These are phyloP conservation scores for Maudiozyma humilis DNA, from an alignment of 1,139 yeast species.

Conservation along the genomic window DNA sequence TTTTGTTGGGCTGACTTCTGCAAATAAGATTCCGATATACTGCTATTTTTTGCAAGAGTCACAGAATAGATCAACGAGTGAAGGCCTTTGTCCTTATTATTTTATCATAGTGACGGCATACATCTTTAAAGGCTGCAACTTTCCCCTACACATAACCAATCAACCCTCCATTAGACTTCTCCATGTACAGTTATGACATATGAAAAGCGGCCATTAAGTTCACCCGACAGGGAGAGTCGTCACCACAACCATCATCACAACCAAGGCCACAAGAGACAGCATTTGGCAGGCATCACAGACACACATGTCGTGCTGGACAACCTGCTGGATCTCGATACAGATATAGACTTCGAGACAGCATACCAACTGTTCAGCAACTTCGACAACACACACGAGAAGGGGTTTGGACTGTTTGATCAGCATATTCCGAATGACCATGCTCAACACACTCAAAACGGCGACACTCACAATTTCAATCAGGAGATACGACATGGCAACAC, in stretches of 20 bases:
- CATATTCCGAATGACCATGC: neutral
- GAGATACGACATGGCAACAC: neutral
- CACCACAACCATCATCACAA: neutral
- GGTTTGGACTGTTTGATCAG: neutral
- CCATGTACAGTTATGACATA: neutral
- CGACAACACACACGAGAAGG: conserved; percentile 8
- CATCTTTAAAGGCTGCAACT: too few species aligned
- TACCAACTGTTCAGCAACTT: conserved; percentile 24
- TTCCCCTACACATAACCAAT: too few species aligned
- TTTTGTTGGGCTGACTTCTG: too few species aligned
- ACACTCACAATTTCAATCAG: neutral
- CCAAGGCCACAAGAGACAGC: neutral
- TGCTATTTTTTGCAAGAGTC: too few species aligned
- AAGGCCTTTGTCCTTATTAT: too few species aligned
- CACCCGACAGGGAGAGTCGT: neutral
- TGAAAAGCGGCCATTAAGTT: neutral
- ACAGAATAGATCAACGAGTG: too few species aligned
- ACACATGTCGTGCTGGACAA: conserved; percentile 9
- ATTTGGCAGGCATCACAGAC: neutral
- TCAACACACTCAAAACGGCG: too few species aligned
- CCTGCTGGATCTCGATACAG: conserved; percentile 26
- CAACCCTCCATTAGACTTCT: too few species aligned
- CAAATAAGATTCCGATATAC: too few species aligned
- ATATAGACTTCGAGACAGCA: conserved; percentile 32
- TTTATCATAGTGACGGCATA: too few species aligned